Evolutionary conservation across 108 stramenopile species (phyloP).

Genomic region (Nitzschia sp.): DNA sequence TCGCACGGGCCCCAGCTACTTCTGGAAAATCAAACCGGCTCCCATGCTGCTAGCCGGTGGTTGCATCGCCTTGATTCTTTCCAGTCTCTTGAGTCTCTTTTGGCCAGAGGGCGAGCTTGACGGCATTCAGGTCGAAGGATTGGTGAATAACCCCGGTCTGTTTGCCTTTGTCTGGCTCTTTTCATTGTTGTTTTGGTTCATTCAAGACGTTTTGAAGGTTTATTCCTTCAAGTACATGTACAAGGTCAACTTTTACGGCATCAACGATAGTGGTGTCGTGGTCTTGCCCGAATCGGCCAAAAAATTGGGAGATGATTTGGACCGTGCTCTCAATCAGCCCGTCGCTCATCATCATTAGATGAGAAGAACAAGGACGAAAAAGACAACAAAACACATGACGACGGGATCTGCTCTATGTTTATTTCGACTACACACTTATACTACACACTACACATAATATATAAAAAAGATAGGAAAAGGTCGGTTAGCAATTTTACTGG

Average conservation of each 20-base stretch:
- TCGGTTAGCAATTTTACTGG: too few species aligned
- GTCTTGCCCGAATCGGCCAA: constrained; percentile 27
- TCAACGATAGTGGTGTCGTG: constrained; percentile 25
- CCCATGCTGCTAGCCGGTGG: constrained; percentile 39
- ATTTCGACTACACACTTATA: too few species aligned
- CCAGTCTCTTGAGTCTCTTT: constrained; percentile 42
- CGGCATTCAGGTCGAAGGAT: constrained; percentile 42
- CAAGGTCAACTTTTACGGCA: constrained; percentile 19
- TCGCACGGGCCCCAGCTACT: constrained; percentile 35
- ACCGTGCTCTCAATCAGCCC: neutral
- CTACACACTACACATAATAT: too few species aligned
- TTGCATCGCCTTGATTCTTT: constrained; percentile 34
- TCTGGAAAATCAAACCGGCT: constrained; percentile 47
- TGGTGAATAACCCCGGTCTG: constrained; percentile 36
- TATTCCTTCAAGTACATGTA: constrained; percentile 11
- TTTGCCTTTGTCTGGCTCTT: constrained; percentile 56
- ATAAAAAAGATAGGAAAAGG: too few species aligned
- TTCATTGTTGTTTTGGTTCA: constrained; percentile 44
- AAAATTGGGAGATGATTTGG: constrained; percentile 22
- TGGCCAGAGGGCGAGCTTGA: constrained; percentile 42
- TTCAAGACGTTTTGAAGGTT: constrained; percentile 53
- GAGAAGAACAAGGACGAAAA: too few species aligned
- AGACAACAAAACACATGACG: too few species aligned
- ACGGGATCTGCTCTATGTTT: too few species aligned
- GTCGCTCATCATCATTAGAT: neutral